These are phyloP conservation scores for Acanthamoeba culbertsoni DNA, from an alignment of 208 protist species.

Conservation along the genomic window DNA sequence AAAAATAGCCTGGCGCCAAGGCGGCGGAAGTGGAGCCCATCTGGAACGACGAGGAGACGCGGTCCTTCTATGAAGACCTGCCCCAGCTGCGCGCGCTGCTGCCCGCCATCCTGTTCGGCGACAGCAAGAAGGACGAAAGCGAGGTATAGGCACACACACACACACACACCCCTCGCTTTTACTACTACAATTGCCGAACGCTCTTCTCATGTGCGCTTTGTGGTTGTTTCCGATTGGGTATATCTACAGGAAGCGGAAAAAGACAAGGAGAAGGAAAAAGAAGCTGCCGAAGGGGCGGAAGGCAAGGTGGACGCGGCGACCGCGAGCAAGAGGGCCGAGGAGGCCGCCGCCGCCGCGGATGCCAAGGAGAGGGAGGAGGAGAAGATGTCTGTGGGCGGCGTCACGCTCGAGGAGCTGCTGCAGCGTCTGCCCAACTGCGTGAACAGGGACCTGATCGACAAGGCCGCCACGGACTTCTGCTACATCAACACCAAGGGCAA, in stretches of 20 bases:
- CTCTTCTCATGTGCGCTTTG: background rate
- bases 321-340: background rate
- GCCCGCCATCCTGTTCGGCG: conserved; percentile 61
- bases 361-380: conserved; percentile 1
- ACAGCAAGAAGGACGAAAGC: conserved; percentile 27
- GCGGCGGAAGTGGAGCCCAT: conserved; percentile 49
- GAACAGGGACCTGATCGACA: conserved; percentile 71
- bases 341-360: background rate
- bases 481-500: conserved; percentile 70
- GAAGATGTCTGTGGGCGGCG: conserved; percentile 54
- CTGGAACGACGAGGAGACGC: conserved; percentile 69
- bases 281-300: background rate
- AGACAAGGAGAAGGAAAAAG: conserved; percentile 7
- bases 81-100: conserved; percentile 53
- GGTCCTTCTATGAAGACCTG: conserved; percentile 72
- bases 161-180: no score
- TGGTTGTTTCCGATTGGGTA: background rate
- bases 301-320: background rate
- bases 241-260: background rate
- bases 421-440: conserved; percentile 64
- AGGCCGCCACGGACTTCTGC: conserved; percentile 69
- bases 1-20: background rate
- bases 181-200: no score
- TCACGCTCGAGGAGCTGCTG: conserved; percentile 52
- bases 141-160: no score